phyloP scores from a whole-genome alignment of 352 stramenopile species.

The Salisapilia sapeloensis region DNA sequence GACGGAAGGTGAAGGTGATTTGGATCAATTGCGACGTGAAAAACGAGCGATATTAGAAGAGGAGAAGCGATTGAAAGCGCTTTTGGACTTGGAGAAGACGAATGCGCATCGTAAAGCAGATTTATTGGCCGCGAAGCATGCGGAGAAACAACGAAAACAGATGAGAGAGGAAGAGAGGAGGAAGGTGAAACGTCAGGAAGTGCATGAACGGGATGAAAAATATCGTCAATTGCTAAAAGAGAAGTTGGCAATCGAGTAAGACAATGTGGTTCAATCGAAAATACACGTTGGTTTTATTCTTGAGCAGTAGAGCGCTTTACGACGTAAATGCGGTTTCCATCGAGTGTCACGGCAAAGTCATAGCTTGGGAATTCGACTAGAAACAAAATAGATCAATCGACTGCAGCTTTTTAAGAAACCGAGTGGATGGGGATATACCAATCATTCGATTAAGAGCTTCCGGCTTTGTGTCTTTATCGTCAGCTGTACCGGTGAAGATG shows the following conservation, averaged over 20 bases:
- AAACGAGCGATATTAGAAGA: constrained; percentile 92
- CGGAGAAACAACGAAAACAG: constrained; percentile 81
- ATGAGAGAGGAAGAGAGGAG: constrained; percentile 79
- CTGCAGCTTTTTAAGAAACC: constrained; percentile 1
- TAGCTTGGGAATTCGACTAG: constrained; percentile 48
- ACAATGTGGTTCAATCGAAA: constrained; percentile 1
- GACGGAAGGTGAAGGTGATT: constrained; percentile 76
- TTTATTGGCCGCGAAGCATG: constrained; percentile 76
- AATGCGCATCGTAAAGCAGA: constrained; percentile 86
- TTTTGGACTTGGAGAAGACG: constrained; percentile 89
- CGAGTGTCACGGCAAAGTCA: constrained; percentile 50
- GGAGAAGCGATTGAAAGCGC: constrained; percentile 84
- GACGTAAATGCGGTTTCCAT: constrained; percentile 46
- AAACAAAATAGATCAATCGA: background rate
- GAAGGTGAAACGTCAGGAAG: constrained; percentile 35
- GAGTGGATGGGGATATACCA: constrained; percentile 11
- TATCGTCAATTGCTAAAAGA: constrained; percentile 68
- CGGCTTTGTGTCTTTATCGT: constrained; percentile 4
- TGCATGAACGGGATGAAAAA: constrained; percentile 35
- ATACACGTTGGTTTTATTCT: constrained; percentile 1
- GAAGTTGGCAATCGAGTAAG: constrained; percentile 53
- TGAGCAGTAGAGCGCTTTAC: constrained; percentile 34
- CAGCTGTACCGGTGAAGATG: background rate
- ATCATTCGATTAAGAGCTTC: constrained; percentile 50
- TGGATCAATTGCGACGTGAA: constrained; percentile 83